These are phyloP conservation scores for Thymus mandschuricus DNA, from an alignment of 257 asterid genomes.

Conservation along the genomic window DNA sequence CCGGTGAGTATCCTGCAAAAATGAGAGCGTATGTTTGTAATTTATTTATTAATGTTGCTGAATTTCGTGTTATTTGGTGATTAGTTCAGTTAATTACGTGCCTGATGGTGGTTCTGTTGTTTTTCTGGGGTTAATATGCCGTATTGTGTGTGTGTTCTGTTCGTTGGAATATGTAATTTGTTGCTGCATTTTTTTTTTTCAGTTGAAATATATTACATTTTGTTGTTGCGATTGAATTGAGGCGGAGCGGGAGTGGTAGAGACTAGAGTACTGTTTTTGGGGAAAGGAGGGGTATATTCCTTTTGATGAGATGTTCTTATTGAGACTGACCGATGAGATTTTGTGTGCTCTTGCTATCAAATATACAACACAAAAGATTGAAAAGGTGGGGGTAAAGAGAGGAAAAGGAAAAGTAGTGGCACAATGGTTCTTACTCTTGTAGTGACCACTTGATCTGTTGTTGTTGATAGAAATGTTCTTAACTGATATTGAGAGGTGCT, in stretches of 20 bases:
- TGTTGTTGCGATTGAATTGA: constrained; percentile 5
- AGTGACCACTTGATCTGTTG: not conserved
- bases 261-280: constrained; percentile 14
- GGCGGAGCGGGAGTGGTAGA: constrained; percentile 17
- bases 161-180: not conserved
- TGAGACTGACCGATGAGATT: constrained; percentile 13
- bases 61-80: not conserved
- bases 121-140: constrained; percentile 10
- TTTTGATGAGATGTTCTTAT: constrained; percentile 25
- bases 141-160: not conserved
- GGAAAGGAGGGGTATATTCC: not conserved
- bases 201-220: constrained; percentile 18
- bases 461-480: constrained; percentile 7
- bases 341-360: not conserved
- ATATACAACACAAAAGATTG: not conserved
- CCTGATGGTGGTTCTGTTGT: not conserved
- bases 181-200: too few species aligned
- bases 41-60: constrained; percentile 13
- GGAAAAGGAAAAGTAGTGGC: not conserved
- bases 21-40: not conserved
- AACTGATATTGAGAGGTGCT: not conserved
- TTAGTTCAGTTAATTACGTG: constrained; percentile 11
- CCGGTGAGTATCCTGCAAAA: constrained; percentile 38
- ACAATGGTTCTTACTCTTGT: constrained; percentile 10
- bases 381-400: not conserved